Conservation (phyloP, 768 basidiomycete species). For the Leccinum variicolor region DNA sequence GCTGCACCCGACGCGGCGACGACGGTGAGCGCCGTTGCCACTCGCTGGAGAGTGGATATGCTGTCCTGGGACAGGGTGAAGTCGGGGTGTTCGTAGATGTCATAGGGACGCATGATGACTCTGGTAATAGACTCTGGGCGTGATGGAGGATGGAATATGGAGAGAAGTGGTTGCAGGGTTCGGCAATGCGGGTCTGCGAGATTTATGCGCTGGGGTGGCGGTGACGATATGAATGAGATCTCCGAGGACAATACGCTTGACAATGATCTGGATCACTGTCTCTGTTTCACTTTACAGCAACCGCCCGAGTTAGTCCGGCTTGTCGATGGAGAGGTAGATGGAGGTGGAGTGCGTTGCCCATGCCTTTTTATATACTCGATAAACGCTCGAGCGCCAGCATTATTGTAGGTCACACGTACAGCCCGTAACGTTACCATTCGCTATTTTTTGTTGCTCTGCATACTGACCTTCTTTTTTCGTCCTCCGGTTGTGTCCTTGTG, state of each 20-base stretch:
- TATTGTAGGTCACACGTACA: background rate
- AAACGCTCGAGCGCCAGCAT: background rate
- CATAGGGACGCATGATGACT: conserved; percentile 30
- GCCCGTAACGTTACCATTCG: background rate
- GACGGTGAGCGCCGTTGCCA: conserved; percentile 27
- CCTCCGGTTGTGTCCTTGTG: background rate
- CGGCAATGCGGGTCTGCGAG: background rate
- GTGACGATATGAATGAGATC: conserved; percentile 3
- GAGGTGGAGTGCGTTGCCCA: background rate
- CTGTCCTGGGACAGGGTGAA: conserved; percentile 27
- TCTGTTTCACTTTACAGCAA: background rate
- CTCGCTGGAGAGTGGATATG: conserved; percentile 19
- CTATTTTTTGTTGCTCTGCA: background rate
- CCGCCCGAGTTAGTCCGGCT: background rate
- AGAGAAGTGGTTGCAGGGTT: background rate
- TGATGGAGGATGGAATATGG: background rate
- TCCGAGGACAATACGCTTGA: conserved; percentile 2
- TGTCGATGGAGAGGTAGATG: background rate
- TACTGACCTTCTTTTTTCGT: too few species aligned
- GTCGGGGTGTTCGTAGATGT: conserved; percentile 33
- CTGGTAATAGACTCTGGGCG: background rate
- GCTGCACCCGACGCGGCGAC: conserved; percentile 33
- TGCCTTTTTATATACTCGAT: background rate
- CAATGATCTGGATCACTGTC: conserved; percentile 7
- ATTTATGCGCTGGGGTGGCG: conserved; percentile 5